A percentile compares a stretch with the other conserved stretches of the same genome.
phyloP scores from a whole-genome alignment of 192 early-diverging fungal species.

The Podila epicladia region DNA sequence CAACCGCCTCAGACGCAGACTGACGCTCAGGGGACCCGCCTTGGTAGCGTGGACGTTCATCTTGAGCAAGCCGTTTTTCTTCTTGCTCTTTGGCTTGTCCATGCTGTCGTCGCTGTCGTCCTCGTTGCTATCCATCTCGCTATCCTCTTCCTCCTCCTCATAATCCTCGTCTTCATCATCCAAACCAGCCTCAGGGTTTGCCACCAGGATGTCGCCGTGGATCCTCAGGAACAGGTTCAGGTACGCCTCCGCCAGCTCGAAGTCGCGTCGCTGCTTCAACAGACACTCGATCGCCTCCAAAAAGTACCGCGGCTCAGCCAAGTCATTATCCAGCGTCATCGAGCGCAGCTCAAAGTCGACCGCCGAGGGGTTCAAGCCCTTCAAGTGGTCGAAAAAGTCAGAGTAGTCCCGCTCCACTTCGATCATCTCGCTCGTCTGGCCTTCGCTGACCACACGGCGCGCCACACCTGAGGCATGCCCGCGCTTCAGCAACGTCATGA shows the following conservation, averaged over 20 bases:
- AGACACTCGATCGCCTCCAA: slow-evolving; percentile 69
- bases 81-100: neutral
- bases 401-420: slow-evolving; percentile 49
- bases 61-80: slow-evolving; percentile 15
- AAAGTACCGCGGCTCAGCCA: slow-evolving; percentile 71
- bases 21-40: slow-evolving; percentile 41
- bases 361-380: slow-evolving; percentile 82
- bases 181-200: slow-evolving; percentile 60
- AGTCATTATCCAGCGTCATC: slow-evolving; percentile 72
- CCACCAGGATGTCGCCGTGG: slow-evolving; percentile 80
- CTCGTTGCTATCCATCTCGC: slow-evolving; percentile 13
- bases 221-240: slow-evolving; percentile 82
- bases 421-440: slow-evolving; percentile 4
- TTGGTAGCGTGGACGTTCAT: slow-evolving; percentile 41
- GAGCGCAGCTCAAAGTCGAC: slow-evolving; percentile 89
- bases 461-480: slow-evolving; percentile 56
- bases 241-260: slow-evolving; percentile 87
- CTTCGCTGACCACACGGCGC: slow-evolving; percentile 27
- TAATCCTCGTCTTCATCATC: slow-evolving; percentile 48
- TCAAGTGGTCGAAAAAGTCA: slow-evolving; percentile 76
- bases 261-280: slow-evolving; percentile 76
- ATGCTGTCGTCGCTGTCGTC: slow-evolving; percentile 31
- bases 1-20: slow-evolving; percentile 41
- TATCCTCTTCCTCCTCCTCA: neutral
- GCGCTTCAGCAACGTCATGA: slow-evolving; percentile 63